phyloP scores from a whole-genome alignment of 306 rosid genomes.

The Castanopsis chinensis region DNA sequence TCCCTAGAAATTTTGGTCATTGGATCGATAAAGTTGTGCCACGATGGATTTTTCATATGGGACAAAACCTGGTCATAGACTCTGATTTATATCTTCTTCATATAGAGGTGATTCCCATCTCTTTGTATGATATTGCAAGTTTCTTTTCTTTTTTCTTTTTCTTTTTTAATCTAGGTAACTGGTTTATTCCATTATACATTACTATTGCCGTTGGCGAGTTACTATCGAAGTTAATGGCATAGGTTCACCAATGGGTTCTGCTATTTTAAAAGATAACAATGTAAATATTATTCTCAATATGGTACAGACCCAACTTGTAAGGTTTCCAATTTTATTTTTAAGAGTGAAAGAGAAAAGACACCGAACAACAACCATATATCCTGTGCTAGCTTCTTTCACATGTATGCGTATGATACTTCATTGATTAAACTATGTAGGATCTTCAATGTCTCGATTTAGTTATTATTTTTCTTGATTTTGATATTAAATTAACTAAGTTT shows the following conservation, averaged over 20 bases:
- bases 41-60: conserved; percentile 84
- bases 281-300: neutral
- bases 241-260: neutral
- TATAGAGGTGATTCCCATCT: conserved; percentile 62
- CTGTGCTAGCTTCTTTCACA: neutral
- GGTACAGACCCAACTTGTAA: neutral
- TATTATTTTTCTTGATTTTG: neutral
- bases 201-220: too few species aligned
- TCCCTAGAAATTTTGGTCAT: conserved; percentile 72
- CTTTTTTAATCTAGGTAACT: too few species aligned
- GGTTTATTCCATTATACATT: too few species aligned
- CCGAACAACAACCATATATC: neutral
- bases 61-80: conserved; percentile 79
- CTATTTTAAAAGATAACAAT: neutral
- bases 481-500: too few species aligned
- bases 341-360: neutral
- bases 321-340: neutral
- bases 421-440: neutral
- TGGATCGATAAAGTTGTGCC: conserved; percentile 81
- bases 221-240: too few species aligned
- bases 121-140: neutral
- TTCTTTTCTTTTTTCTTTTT: neutral
- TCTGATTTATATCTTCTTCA: conserved; percentile 96
- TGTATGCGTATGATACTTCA: neutral
- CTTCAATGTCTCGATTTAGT: neutral